A percentile compares a stretch with the other conserved stretches of the same genome.
phyloP scores from a whole-genome alignment of 23 red algal species.

The Agarophyton chilense region DNA sequence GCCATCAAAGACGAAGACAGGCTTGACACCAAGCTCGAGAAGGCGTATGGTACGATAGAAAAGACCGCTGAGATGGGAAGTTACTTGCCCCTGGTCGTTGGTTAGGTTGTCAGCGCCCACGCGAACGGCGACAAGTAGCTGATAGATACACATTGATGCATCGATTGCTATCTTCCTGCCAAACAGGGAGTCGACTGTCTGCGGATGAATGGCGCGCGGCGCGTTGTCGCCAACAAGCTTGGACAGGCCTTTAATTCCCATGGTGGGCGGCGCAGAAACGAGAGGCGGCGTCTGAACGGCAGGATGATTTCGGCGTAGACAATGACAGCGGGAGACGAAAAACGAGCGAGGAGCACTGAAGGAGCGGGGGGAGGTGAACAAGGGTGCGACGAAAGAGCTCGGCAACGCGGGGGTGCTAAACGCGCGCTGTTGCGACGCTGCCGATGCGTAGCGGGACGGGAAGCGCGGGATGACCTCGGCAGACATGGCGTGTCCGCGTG shows the following conservation, averaged over 20 bases:
- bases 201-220: slow-evolving; percentile 64
- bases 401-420: background rate
- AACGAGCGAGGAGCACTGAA: too few relatives aligned
- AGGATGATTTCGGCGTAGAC: background rate
- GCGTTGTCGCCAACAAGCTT: slow-evolving; percentile 97
- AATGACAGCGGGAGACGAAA: background rate
- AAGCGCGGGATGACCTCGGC: too few relatives aligned
- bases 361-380: too few relatives aligned
- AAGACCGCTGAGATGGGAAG: slow-evolving; percentile 92
- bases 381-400: background rate
- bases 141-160: slow-evolving; percentile 99
- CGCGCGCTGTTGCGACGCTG: background rate
- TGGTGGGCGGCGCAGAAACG: slow-evolving; percentile 14
- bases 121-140: slow-evolving; percentile 94
- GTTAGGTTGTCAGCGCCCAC: slow-evolving; percentile 86
- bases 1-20: slow-evolving; percentile 96
- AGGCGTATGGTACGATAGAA: slow-evolving; percentile 94
- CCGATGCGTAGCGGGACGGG: background rate
- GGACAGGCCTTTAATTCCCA: slow-evolving; percentile 95
- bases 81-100: slow-evolving; percentile 90
- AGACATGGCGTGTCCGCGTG: too few relatives aligned
- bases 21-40: slow-evolving; percentile 94
- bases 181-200: slow-evolving; percentile 82
- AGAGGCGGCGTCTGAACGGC: background rate
- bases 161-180: slow-evolving; percentile 95